These are phyloP conservation scores for Cyamopsis tetragonoloba DNA, from an alignment of 306 rosid species.

Conservation along the genomic window DNA sequence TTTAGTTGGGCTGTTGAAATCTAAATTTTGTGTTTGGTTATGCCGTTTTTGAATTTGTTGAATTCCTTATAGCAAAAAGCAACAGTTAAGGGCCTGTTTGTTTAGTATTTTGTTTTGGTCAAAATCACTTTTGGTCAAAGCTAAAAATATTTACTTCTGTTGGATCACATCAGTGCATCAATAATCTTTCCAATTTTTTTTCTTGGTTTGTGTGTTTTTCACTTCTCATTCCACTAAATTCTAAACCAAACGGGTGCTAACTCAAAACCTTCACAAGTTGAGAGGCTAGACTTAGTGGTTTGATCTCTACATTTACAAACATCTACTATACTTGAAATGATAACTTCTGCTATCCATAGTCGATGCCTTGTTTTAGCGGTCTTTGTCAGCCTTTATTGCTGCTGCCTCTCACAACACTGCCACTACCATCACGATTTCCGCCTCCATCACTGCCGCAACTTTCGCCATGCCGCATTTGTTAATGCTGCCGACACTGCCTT, in stretches of 20 bases:
- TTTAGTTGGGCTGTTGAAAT: background rate
- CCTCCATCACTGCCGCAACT: background rate
- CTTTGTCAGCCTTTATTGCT: background rate
- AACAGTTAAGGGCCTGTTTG: too few species aligned
- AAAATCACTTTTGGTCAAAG: too few species aligned
- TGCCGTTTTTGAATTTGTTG: background rate
- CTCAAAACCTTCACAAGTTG: background rate
- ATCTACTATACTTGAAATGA: background rate
- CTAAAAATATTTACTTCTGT: too few species aligned
- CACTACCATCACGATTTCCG: too few species aligned
- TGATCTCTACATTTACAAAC: background rate
- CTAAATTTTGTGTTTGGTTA: background rate
- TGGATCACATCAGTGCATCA: too few species aligned
- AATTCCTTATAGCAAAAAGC: background rate
- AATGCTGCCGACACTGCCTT: background rate
- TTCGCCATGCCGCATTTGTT: too few species aligned
- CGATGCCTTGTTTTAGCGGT: background rate
- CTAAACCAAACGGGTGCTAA: too few species aligned
- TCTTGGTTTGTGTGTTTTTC: too few species aligned
- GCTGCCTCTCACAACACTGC: background rate
- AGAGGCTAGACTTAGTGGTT: constrained; percentile 5
- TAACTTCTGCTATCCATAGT: background rate
- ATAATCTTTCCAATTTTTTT: too few species aligned
- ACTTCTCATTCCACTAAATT: too few species aligned
- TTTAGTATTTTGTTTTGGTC: too few species aligned